Percentiles rank a stretch among this genome's conserved stretches.
Conservation (phyloP, 2,329 filamentous ascomycete species). For the Ophiostoma tasmaniense region DNA sequence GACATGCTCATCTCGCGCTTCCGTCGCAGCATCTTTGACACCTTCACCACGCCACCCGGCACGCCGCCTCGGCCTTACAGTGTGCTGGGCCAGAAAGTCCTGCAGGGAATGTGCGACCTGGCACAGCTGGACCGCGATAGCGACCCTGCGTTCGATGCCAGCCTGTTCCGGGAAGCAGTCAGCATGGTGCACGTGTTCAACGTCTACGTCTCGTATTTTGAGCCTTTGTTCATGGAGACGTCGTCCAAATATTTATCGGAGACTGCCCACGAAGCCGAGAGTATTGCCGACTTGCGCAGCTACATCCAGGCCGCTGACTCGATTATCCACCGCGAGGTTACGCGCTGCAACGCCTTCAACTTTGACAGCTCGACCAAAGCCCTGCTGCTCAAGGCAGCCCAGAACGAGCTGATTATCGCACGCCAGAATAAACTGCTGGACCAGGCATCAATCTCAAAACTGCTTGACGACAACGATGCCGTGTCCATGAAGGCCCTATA, state of each 20-base stretch:
- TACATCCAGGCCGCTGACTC: slow-evolving; percentile 65
- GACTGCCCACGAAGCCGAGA: slow-evolving; percentile 60
- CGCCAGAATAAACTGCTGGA: slow-evolving; percentile 61
- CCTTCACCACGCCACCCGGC: slow-evolving; percentile 9
- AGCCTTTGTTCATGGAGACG: slow-evolving; percentile 54
- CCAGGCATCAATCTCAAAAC: slow-evolving; percentile 56
- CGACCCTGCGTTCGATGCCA: slow-evolving; percentile 48
- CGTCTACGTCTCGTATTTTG: slow-evolving; percentile 72
- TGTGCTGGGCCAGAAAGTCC: slow-evolving; percentile 32
- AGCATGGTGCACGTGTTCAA: slow-evolving; percentile 78
- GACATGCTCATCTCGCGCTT: slow-evolving; percentile 75
- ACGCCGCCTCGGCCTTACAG: slow-evolving; percentile 4
- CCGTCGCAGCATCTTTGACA: slow-evolving; percentile 46
- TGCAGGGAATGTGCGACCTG: slow-evolving; percentile 62
- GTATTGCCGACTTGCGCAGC: slow-evolving; percentile 51
- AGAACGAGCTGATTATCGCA: slow-evolving; percentile 60
- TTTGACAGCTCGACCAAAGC: slow-evolving; percentile 77
- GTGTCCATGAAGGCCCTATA: slow-evolving; percentile 69
- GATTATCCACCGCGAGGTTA: slow-evolving; percentile 63
- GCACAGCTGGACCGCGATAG: slow-evolving; percentile 62
- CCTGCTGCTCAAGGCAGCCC: slow-evolving; percentile 63
- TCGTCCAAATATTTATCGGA: slow-evolving; percentile 60
- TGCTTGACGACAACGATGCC: slow-evolving; percentile 63
- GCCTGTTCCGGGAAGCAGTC: slow-evolving; percentile 65
- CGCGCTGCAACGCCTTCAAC: slow-evolving; percentile 70